Conservation (phyloP, 2,329 filamentous ascomycete species). For the Aspergillus arachidicola region DNA sequence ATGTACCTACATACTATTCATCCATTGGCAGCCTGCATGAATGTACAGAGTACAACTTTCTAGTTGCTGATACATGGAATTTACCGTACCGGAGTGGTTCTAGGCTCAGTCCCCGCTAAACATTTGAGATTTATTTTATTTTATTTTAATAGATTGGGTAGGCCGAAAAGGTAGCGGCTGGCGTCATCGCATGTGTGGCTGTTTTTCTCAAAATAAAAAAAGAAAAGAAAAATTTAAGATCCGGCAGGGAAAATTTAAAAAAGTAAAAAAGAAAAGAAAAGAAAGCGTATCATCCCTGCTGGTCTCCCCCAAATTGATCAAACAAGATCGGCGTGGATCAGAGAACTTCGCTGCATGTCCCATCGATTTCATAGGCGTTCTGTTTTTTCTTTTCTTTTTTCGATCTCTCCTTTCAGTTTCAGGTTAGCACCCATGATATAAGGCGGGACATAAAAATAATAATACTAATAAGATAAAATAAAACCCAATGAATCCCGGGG, state of each 20-base stretch:
- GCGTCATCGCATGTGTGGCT: conserved; percentile 8
- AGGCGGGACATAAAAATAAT: background rate
- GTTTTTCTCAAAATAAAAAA: background rate
- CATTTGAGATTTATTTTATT: background rate
- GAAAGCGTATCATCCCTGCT: background rate
- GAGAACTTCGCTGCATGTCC: background rate
- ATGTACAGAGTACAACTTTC: background rate
- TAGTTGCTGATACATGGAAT: background rate
- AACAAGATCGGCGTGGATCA: conserved; percentile 8
- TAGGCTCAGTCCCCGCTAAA: conserved; percentile 4
- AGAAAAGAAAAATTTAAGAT: background rate
- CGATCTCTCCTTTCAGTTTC: background rate
- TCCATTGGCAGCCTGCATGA: background rate
- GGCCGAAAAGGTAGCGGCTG: background rate
- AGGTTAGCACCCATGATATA: background rate
- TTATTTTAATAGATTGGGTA: background rate
- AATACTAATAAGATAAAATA: background rate
- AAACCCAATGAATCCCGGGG: background rate
- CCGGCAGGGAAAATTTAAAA: background rate
- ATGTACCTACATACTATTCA: background rate
- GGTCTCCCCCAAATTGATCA: conserved; percentile 5
- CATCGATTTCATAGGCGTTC: background rate
- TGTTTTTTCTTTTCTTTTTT: background rate
- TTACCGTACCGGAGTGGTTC: conserved; percentile 2
- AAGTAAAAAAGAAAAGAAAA: background rate